Evolutionary conservation across 2,329 filamentous ascomycete genomes (phyloP).

Genomic region (Exophiala viscosa): DNA sequence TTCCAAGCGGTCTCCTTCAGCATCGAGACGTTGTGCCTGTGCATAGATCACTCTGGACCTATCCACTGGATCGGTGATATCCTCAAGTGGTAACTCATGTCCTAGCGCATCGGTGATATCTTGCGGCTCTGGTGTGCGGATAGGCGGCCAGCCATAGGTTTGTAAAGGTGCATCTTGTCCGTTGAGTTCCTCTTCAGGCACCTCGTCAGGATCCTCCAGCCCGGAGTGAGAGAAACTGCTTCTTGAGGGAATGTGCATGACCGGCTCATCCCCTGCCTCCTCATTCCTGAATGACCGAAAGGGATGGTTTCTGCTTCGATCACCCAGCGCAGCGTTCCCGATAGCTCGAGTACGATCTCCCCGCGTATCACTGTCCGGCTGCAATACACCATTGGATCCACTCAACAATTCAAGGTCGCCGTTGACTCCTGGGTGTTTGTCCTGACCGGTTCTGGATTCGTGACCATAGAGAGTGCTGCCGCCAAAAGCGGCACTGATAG

Average conservation of each 20-base stretch:
- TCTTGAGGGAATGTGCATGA: conserved; percentile 14
- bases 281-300: conserved; percentile 20
- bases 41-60: conserved; percentile 39
- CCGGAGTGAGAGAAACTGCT: conserved; percentile 14
- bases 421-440: conserved; percentile 60
- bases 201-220: conserved; percentile 17
- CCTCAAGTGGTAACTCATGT: conserved; percentile 38
- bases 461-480: conserved; percentile 64
- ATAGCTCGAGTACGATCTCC: conserved; percentile 61
- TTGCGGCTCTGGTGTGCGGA: conserved; percentile 21
- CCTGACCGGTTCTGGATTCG: conserved; percentile 58
- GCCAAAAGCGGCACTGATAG: conserved; percentile 73
- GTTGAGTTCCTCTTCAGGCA: conserved; percentile 15
- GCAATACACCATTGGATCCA: conserved; percentile 51
- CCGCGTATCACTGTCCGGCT: conserved; percentile 58
- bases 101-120: conserved; percentile 44
- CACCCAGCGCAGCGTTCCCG: conserved; percentile 37
- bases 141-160: conserved; percentile 21
- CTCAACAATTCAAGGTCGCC: conserved; percentile 63
- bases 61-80: conserved; percentile 42
- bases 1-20: conserved; percentile 35
- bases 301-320: conserved; percentile 15
- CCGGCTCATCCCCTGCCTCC: conserved; percentile 19
- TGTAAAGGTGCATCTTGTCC: conserved; percentile 22
- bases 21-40: conserved; percentile 38